These are phyloP conservation scores for Rhazya stricta DNA, from an alignment of 257 asterid species.

Conservation along the genomic window DNA sequence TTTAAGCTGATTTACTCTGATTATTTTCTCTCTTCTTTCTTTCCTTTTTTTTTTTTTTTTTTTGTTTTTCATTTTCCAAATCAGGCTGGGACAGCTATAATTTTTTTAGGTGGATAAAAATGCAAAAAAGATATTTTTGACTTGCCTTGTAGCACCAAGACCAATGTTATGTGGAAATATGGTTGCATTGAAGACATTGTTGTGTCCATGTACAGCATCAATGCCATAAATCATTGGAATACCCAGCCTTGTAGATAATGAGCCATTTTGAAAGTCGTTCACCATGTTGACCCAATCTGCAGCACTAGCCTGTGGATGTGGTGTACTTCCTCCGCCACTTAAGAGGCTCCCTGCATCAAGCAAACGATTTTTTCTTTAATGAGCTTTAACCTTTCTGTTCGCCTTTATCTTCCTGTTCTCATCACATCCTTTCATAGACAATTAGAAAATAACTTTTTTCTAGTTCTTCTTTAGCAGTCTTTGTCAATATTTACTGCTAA, in stretches of 20 bases:
- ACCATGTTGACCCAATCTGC: slow-evolving; percentile 80
- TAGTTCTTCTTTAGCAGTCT: neutral
- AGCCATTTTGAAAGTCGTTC: slow-evolving; percentile 65
- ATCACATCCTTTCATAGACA: neutral
- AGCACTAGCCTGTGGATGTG: slow-evolving; percentile 63
- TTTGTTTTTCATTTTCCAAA: too few relatives aligned
- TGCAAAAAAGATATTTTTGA: neutral
- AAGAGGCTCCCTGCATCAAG: slow-evolving; percentile 60
- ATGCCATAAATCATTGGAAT: slow-evolving; percentile 90
- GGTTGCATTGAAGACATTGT: slow-evolving; percentile 74
- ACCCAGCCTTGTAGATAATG: slow-evolving; percentile 71
- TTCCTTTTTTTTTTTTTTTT: too few relatives aligned
- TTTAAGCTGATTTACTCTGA: neutral
- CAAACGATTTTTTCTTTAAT: neutral
- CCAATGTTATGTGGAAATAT: slow-evolving; percentile 87
- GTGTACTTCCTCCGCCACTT: slow-evolving; percentile 91
- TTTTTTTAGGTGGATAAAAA: neutral
- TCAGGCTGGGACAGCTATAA: neutral
- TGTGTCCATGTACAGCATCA: slow-evolving; percentile 88
- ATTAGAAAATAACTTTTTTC: neutral
- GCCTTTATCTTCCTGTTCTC: neutral
- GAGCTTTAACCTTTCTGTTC: neutral
- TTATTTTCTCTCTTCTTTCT: neutral
- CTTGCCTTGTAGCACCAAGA: slow-evolving; percentile 83
- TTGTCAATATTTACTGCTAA: neutral